Evolutionary conservation across 2,329 filamentous ascomycete species (phyloP).

Genomic region (Talaromyces marneffei): DNA sequence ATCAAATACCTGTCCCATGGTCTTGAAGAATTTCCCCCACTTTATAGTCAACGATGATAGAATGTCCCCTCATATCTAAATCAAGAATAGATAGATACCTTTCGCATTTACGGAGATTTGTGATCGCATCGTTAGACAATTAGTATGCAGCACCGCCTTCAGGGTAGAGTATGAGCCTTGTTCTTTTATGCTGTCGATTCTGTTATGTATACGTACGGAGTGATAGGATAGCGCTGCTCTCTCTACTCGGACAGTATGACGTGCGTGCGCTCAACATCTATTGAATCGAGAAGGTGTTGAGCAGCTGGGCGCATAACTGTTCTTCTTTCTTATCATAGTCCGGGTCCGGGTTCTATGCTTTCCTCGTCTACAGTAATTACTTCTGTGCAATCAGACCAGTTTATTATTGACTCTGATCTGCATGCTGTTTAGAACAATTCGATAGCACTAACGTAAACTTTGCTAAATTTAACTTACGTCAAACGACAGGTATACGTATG

Average conservation of each 20-base stretch:
- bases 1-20: conserved; percentile 4
- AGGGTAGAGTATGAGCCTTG: background rate
- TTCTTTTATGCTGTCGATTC: background rate
- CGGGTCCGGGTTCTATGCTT: too few relatives aligned
- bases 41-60: background rate
- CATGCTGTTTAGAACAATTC: too few relatives aligned
- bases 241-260: background rate
- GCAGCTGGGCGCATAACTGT: background rate
- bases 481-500: background rate
- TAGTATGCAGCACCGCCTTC: background rate
- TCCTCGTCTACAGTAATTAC: background rate
- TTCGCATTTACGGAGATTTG: background rate
- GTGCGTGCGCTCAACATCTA: background rate
- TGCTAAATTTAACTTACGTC: background rate
- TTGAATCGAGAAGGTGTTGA: background rate
- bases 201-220: background rate
- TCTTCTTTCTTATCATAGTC: background rate
- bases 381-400: background rate
- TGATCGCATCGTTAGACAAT: background rate
- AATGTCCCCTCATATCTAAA: too few relatives aligned
- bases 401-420: background rate
- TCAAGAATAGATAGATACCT: background rate
- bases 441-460: background rate
- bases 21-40: background rate
- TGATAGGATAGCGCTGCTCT: background rate